phyloP scores from a whole-genome alignment of 805 yeast genomes.

The Starmerella roubikii region DNA sequence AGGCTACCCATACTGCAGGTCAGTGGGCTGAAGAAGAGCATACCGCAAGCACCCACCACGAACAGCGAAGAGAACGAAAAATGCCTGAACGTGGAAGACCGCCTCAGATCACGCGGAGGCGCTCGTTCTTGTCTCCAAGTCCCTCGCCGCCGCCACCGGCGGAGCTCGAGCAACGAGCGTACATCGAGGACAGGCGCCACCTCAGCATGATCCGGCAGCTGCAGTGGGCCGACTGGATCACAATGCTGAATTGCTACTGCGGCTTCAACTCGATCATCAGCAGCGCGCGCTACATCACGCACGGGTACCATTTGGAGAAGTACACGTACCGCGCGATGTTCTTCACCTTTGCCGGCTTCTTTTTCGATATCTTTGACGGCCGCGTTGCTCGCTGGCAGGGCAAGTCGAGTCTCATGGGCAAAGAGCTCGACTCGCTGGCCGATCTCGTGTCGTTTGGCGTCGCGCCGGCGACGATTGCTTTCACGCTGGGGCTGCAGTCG shows the following conservation, averaged over 20 bases:
- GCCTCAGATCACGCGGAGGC: conserved; percentile 18
- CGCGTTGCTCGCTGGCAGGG: conserved; percentile 90
- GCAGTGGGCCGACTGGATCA: conserved; percentile 93
- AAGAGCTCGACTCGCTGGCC: conserved; percentile 92
- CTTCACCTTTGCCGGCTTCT: conserved; percentile 78
- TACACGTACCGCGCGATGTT: conserved; percentile 70
- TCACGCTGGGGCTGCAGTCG: conserved; percentile 77
- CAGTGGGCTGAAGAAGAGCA: too few relatives aligned
- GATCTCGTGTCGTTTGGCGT: conserved; percentile 91
- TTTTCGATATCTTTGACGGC: conserved; percentile 94
- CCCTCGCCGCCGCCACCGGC: conserved; percentile 29
- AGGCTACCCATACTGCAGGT: too few relatives aligned
- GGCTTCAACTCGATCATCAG: conserved; percentile 86
- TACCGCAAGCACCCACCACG: too few relatives aligned
- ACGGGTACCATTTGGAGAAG: conserved; percentile 48
- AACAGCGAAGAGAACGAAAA: neutral
- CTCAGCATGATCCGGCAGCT: conserved; percentile 59
- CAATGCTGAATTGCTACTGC: conserved; percentile 82
- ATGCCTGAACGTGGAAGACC: conserved; percentile 12
- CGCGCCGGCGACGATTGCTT: conserved; percentile 88
- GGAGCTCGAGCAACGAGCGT: conserved; percentile 47
- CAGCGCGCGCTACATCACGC: conserved; percentile 65
- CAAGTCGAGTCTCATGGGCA: conserved; percentile 88
- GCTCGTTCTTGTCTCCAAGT: conserved; percentile 27
- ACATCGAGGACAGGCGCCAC: conserved; percentile 72